phyloP scores from a whole-genome alignment of 371 early-diverging fungal species.

The Vairimorpha necatrix region DNA sequence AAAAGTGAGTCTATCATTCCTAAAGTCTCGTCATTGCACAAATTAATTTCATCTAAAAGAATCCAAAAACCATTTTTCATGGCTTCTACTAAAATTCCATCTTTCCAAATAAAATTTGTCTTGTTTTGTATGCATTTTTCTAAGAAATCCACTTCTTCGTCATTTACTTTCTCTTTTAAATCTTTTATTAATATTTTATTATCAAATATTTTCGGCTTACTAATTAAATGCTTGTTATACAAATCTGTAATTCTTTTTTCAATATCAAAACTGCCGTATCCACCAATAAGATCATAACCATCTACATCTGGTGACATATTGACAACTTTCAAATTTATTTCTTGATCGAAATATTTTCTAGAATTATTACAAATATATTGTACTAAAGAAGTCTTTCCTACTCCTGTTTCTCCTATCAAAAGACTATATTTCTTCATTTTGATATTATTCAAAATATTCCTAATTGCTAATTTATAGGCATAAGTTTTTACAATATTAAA shows the following conservation, averaged over 20 bases:
- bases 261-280: constrained; percentile 57
- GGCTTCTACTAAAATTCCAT: constrained; percentile 82
- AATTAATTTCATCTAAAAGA: constrained; percentile 94
- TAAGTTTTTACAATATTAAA: constrained; percentile 31
- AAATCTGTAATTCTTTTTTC: constrained; percentile 47
- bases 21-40: constrained; percentile 84
- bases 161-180: not conserved
- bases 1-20: constrained; percentile 77
- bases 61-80: constrained; percentile 87
- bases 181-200: not conserved
- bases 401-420: constrained; percentile 95
- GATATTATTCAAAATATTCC: constrained; percentile 37
- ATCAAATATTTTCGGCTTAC: constrained; percentile 19
- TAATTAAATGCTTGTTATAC: constrained; percentile 5
- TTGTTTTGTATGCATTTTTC: constrained; percentile 65
- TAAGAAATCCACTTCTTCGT: not conserved
- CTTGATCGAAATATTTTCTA: constrained; percentile 64
- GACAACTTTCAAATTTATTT: constrained; percentile 70
- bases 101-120: constrained; percentile 77
- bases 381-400: constrained; percentile 94
- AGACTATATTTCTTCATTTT: constrained; percentile 72
- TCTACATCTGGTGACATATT: constrained; percentile 96
- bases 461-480: constrained; percentile 17
- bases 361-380: constrained; percentile 78
- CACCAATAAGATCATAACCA: constrained; percentile 84